These are phyloP conservation scores for Penicillium silybi DNA, from an alignment of 495 filamentous ascomycete genomes.

Conservation along the genomic window DNA sequence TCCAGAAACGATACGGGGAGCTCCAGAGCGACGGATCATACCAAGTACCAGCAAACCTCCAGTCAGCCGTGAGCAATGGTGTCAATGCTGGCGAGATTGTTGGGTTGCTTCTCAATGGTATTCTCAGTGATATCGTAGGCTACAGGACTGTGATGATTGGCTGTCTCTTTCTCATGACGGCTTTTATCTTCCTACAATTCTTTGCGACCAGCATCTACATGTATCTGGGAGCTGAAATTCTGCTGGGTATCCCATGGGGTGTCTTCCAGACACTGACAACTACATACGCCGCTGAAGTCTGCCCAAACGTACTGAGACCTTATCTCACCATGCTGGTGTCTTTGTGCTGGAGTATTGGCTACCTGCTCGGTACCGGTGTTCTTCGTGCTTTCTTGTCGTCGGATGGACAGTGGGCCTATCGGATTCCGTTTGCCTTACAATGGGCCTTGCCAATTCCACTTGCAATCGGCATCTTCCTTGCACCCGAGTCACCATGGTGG, in stretches of 20 bases:
- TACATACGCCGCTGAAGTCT: constrained; percentile 69
- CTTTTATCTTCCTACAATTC: constrained; percentile 63
- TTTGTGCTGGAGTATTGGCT: constrained; percentile 70
- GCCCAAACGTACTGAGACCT: constrained; percentile 59
- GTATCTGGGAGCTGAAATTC: constrained; percentile 62
- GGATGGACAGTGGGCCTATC: constrained; percentile 53
- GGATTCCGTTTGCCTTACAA: constrained; percentile 62
- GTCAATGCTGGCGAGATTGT: constrained; percentile 59
- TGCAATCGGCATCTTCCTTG: constrained; percentile 56
- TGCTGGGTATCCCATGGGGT: constrained; percentile 70
- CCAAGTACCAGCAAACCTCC: constrained; percentile 49
- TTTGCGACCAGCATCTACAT: constrained; percentile 58
- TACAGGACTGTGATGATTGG: constrained; percentile 59
- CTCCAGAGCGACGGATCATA: constrained; percentile 30
- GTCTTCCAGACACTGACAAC: constrained; percentile 69
- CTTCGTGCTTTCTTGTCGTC: constrained; percentile 52
- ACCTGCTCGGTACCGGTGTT: constrained; percentile 63
- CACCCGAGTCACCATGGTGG: constrained; percentile 74
- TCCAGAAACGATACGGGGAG: constrained; percentile 34
- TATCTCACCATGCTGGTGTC: constrained; percentile 71
- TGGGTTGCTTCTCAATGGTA: constrained; percentile 63
- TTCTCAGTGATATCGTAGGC: constrained; percentile 58
- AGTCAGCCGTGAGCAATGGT: constrained; percentile 61
- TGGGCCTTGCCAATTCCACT: constrained; percentile 72
- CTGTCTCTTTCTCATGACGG: constrained; percentile 51